Evolutionary conservation across 164 flowering plant species (phyloP), one percentile per base, ranked within the genome.

Genomic region (Tetracentron sinense): DNA sequence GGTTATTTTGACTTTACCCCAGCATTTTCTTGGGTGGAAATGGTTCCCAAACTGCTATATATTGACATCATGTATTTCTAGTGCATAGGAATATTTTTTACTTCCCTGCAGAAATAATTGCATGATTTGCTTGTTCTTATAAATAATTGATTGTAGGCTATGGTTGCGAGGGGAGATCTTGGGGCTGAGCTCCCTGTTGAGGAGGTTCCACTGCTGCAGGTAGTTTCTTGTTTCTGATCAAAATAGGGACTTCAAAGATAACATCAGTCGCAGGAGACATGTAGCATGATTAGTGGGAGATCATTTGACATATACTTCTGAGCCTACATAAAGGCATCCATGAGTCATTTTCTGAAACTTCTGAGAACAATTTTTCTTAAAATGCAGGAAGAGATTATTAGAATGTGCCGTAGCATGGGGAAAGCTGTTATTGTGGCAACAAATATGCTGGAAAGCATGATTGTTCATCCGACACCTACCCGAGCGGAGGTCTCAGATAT

Each of bases 401-500:
- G 81, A 61, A 68, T 77, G 14, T 90, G 97, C 60, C 92, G 92
- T 20, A 81, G 89, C 72, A 83, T 88, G 97, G 89, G 92, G 16
- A 90, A 90, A 72, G 88, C 92, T 66, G 97, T 90, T 60, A 90
- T 90, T 55, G 95, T 90, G 62, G 97, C 97, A 61, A 90, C 95
- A 54, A 88, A 90, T 70, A 88, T 90, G 97, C 77, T 90, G 70
- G 97, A 90, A 72, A 86, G 95, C 78, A 88, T 88, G 97, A 90
- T 90, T 73, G 91, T 85, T 67, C 95, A 90, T 72, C 97, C 97
- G 51, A 88, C 95, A 28, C 97, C 97, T 61, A 90, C 97, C 47
- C 76, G 97, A 68, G 97, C 97, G 12, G 97, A 90, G 76, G 97
- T 90, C 14, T 88, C 97, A 0, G 97, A 90, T 72, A 90, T 90